Evolutionary conservation across 1,284 basidiomycete genomes (phyloP).

Genomic region (Gymnopus androsaceus): DNA sequence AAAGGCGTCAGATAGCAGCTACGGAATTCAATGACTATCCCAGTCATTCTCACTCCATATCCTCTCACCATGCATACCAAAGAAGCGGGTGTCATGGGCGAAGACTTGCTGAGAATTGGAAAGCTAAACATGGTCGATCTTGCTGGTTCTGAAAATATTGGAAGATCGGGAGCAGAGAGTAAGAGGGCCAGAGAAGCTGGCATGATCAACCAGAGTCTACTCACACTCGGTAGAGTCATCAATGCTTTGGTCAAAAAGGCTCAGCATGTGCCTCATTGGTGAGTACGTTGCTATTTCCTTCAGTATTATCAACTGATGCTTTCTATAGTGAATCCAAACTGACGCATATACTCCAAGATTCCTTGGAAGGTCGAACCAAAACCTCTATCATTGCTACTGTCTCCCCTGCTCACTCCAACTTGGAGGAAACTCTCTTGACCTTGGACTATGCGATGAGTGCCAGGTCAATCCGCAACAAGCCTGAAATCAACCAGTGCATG

Average conservation of each 20-base stretch:
- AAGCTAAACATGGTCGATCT: slow-evolving; percentile 98
- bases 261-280: slow-evolving; percentile 93
- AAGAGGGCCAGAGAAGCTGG: slow-evolving; percentile 95
- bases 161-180: slow-evolving; percentile 93
- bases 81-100: slow-evolving; percentile 76
- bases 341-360: slow-evolving; percentile 97
- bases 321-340: slow-evolving; percentile 81
- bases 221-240: slow-evolving; percentile 96
- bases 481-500: slow-evolving; percentile 94
- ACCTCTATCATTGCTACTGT: slow-evolving; percentile 98
- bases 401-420: slow-evolving; percentile 87
- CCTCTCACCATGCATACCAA: slow-evolving; percentile 95
- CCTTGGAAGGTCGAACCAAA: slow-evolving; percentile 96
- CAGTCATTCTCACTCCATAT: slow-evolving; percentile 97
- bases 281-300: slow-evolving; percentile 24
- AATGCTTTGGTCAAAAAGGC: slow-evolving; percentile 94
- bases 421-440: slow-evolving; percentile 97
- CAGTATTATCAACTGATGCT: not conserved
- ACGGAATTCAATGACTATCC: slow-evolving; percentile 99
- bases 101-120: slow-evolving; percentile 90
- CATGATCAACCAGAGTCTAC: slow-evolving; percentile 97
- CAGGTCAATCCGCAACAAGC: slow-evolving; percentile 94
- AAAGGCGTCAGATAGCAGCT: slow-evolving; percentile 91
- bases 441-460: slow-evolving; percentile 97
- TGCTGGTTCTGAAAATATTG: slow-evolving; percentile 97